phyloP scores from a whole-genome alignment of 208 protist species.

The Leishmania martiniquensis region DNA sequence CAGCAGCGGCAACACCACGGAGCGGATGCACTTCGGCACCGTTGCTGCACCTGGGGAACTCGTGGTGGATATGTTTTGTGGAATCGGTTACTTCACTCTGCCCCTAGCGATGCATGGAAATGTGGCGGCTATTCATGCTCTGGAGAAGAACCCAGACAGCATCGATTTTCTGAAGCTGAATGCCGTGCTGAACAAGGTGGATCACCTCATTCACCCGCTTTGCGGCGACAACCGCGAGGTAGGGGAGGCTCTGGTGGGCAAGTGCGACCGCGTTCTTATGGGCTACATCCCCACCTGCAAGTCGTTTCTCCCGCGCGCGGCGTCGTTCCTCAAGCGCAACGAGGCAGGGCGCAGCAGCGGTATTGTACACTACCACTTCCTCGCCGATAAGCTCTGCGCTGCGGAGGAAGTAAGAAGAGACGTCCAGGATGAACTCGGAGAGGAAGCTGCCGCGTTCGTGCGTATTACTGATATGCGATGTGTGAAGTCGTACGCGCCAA shows the following conservation, averaged over 20 bases:
- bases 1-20: slow-evolving; percentile 92
- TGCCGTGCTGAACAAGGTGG: slow-evolving; percentile 79
- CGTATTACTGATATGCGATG: slow-evolving; percentile 53
- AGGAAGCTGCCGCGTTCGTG: slow-evolving; percentile 30
- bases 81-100: slow-evolving; percentile 93
- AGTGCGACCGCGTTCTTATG: slow-evolving; percentile 91
- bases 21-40: slow-evolving; percentile 88
- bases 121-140: slow-evolving; percentile 60
- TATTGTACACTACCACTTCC: slow-evolving; percentile 90
- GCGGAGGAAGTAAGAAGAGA: slow-evolving; percentile 38
- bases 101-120: slow-evolving; percentile 79
- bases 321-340: slow-evolving; percentile 69
- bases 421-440: slow-evolving; percentile 55
- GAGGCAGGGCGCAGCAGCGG: slow-evolving; percentile 30
- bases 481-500: slow-evolving; percentile 92
- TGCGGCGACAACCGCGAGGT: slow-evolving; percentile 87
- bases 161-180: slow-evolving; percentile 80
- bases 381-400: slow-evolving; percentile 59
- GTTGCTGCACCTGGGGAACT: slow-evolving; percentile 69
- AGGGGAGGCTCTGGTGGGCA: slow-evolving; percentile 66
- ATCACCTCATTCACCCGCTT: slow-evolving; percentile 57
- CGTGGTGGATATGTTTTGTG: slow-evolving; percentile 94
- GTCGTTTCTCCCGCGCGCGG: slow-evolving; percentile 75
- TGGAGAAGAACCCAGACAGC: slow-evolving; percentile 92
- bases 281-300: slow-evolving; percentile 89